Conservation (phyloP, 2,329 filamentous ascomycete species). For the Thyridium curvatum region DNA sequence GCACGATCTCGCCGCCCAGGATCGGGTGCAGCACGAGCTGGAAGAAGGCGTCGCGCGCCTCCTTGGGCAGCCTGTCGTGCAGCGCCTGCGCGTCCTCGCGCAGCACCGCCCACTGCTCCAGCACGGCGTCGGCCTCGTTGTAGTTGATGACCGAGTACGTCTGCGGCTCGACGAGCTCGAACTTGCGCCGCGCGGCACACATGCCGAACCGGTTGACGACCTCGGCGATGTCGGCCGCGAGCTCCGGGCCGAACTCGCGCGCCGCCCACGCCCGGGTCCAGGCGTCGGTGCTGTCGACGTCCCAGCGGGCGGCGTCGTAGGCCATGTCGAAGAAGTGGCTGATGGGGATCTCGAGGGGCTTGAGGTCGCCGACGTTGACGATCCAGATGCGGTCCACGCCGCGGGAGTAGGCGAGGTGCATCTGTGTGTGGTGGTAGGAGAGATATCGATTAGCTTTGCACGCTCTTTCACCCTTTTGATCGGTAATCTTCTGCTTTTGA, state of each 20-base stretch:
- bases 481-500: background rate
- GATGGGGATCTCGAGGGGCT: conserved; percentile 58
- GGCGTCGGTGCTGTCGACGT: conserved; percentile 41
- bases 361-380: conserved; percentile 62
- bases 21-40: conserved; percentile 56
- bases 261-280: conserved; percentile 27
- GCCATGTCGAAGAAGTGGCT: conserved; percentile 63
- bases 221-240: conserved; percentile 39
- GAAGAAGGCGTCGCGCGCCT: conserved; percentile 52
- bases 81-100: conserved; percentile 47
- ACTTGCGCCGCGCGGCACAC: conserved; percentile 52
- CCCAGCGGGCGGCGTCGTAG: conserved; percentile 54
- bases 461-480: no score
- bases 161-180: conserved; percentile 51
- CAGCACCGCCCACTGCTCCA: conserved; percentile 48
- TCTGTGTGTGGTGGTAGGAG: no score
- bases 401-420: conserved; percentile 53
- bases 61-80: conserved; percentile 44
- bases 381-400: conserved; percentile 58
- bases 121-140: conserved; percentile 53
- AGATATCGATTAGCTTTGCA: no score
- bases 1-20: conserved; percentile 48
- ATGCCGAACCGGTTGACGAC: conserved; percentile 50
- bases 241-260: conserved; percentile 44
- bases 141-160: conserved; percentile 59